Evolutionary conservation across 805 yeast species (phyloP), one percentile per base, ranked within the genome.

Genomic region (Yarrowia divulgata): DNA sequence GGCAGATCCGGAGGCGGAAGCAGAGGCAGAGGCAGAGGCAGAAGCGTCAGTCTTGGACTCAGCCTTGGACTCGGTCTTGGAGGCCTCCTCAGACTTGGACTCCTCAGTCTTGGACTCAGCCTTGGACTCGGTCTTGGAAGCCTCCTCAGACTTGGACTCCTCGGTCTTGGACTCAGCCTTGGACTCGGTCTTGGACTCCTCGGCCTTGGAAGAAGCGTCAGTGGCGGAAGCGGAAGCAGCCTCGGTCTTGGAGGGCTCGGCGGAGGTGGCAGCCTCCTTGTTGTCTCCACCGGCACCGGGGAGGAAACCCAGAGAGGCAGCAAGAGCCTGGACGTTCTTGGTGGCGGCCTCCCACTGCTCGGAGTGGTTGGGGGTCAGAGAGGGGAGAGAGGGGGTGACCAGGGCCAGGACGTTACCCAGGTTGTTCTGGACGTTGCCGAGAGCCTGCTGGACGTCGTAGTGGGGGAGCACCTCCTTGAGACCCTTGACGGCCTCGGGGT

Each of bases 321-420:
- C 57, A 39, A 63, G 68, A 23, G 68, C 55, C 55, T 48, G 57
- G 57, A 63, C 68, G 37, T 40, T 37, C 45, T 37, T 19, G 57
- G 68, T 63, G 48, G 68, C 68, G 39, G 55, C 35, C 14, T 37
- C 46, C 68, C 68, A 63, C 57, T 48, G 39, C 57, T 48, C 55
- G 32, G 68, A 40, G 68, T 37, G 39, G 39, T 63, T 32, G 68
- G 68, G 68, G 68, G 68, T 63, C 43, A 63, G 68, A 10, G 57
- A 18, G 48, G 68, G 68, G 23, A 63, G 68, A 49, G 55, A 35
- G 18, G 57, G 57, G n/a, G 57, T 49, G 48, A 63, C 34, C 14
- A 63, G 55, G 40, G 55, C 57, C 7, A 48, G 57, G 14, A 63
- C 68, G 48, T 19, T 19, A 14, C 39, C 46, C 3, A 63, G 68